Base-by-base conservation (phyloP, 2,329 filamentous ascomycete genomes). In the Drechslerella dactyloides region DNA sequence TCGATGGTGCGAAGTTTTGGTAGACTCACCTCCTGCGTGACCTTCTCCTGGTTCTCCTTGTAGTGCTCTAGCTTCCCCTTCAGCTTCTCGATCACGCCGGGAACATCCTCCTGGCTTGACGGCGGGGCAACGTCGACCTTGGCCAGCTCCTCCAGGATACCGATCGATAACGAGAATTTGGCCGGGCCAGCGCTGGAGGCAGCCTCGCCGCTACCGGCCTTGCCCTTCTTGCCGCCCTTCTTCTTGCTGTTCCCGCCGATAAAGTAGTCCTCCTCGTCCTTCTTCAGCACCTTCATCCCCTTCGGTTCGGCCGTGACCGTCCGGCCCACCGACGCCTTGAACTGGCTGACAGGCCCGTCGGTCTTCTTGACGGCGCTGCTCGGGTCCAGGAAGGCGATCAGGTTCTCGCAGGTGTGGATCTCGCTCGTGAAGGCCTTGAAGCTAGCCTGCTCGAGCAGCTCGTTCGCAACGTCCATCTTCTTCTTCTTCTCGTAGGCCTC, bases 331-430 rank as follows among this genome's bases (percentile, higher is more conserved):
- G 90, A 85, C 60, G 93, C 92, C 61, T 88, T 87, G 78, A 96
- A 89, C 78, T 89, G 88, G 83, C 73, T 85, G 85, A 70, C 83
- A 85, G 33, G 81, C 27, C 53, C 85, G 82, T 76, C 75, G 15
- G 73, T 61, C 65, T 89, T 90, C 81, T 89, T 90, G 78, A 84
- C 83, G 33, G 83, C 81, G 27, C 82, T 80, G 40, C 83, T 81
- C 69, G 93, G 93, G 80, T 97, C 93, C 76, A 97, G 93, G 85
- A 93, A 93, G 76, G 89, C 88, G 76, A 97, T 90, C 51, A 99
- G 84, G 79, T 88, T 90, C 82, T 94, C 90, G 74, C 91, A 90
- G 59, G 89, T 89, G 77, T 92, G 86, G 78, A 99, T 96, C 83
- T 99, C 92, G 77, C 97, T 91, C 52, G 91, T 85, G 83, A 91